Evolutionary conservation across 2,329 filamentous ascomycete species (phyloP).

Genomic region (Colletotrichum sp.): DNA sequence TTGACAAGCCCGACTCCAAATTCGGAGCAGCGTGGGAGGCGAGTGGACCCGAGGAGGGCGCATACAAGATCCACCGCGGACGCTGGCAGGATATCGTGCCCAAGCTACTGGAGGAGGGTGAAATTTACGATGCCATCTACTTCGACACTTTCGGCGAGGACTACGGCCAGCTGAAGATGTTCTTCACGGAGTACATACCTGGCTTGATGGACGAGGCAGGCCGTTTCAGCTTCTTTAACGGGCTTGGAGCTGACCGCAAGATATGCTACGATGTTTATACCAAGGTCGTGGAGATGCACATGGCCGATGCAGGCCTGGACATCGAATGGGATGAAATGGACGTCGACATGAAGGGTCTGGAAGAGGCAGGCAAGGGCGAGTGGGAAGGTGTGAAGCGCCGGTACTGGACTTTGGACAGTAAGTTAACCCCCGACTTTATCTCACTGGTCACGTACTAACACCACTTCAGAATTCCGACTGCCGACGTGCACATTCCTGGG

Average conservation of each 20-base stretch:
- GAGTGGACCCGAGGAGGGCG: constrained; percentile 63
- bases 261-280: constrained; percentile 97
- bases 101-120: constrained; percentile 68
- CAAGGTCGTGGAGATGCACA: constrained; percentile 88
- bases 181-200: constrained; percentile 89
- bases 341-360: constrained; percentile 71
- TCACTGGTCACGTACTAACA: background rate
- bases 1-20: constrained; percentile 52
- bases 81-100: constrained; percentile 84
- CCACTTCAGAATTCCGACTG: constrained; percentile 66
- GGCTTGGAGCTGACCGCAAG: constrained; percentile 87
- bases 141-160: constrained; percentile 98
- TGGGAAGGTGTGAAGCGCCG: constrained; percentile 89
- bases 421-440: constrained; percentile 31
- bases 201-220: constrained; percentile 75
- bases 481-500: constrained; percentile 78
- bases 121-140: constrained; percentile 87
- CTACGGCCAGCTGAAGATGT: constrained; percentile 81
- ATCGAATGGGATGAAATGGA: constrained; percentile 82
- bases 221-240: constrained; percentile 87
- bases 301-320: constrained; percentile 87
- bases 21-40: constrained; percentile 63
- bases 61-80: constrained; percentile 75
- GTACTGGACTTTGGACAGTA: constrained; percentile 86
- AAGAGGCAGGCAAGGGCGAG: constrained; percentile 71